Evolutionary conservation across 148 eudicot species (phyloP).

Genomic region (Vaccinium corymbosum): DNA sequence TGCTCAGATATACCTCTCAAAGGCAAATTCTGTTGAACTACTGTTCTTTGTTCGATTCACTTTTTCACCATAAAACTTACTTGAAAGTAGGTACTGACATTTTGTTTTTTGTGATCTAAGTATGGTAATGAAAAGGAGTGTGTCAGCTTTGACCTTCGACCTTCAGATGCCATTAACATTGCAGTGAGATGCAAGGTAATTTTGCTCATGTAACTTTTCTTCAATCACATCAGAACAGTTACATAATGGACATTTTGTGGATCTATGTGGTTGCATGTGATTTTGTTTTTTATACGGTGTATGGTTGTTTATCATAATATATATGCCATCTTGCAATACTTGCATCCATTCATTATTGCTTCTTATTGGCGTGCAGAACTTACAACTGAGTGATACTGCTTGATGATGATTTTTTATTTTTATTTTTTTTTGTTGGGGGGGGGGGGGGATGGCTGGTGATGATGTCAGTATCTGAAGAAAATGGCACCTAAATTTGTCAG

Average conservation of each 20-base stretch:
- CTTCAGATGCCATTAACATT: constrained; percentile 96
- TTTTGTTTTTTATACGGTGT: neutral
- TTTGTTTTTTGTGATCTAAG: constrained; percentile 31
- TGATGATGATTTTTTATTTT: neutral
- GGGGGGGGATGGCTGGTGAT: too few relatives aligned
- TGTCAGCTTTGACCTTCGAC: constrained; percentile 84
- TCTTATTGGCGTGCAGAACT: neutral
- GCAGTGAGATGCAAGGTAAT: constrained; percentile 96
- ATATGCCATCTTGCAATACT: neutral
- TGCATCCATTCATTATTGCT: neutral
- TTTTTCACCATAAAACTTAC: neutral
- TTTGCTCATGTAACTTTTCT: constrained; percentile 6
- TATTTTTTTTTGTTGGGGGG: neutral
- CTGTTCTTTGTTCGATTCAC: neutral
- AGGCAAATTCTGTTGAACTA: constrained; percentile 35
- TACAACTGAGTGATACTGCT: neutral
- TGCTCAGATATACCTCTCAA: constrained; percentile 71
- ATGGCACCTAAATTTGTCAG: neutral
- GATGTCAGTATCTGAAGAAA: neutral
- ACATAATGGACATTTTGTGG: neutral
- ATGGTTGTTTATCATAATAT: neutral
- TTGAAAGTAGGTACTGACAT: neutral
- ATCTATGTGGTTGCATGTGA: neutral
- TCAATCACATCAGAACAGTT: neutral
- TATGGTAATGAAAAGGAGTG: constrained; percentile 58